Conservation (phyloP, 23 red algal species). For the Pyropia haitanensis region DNA sequence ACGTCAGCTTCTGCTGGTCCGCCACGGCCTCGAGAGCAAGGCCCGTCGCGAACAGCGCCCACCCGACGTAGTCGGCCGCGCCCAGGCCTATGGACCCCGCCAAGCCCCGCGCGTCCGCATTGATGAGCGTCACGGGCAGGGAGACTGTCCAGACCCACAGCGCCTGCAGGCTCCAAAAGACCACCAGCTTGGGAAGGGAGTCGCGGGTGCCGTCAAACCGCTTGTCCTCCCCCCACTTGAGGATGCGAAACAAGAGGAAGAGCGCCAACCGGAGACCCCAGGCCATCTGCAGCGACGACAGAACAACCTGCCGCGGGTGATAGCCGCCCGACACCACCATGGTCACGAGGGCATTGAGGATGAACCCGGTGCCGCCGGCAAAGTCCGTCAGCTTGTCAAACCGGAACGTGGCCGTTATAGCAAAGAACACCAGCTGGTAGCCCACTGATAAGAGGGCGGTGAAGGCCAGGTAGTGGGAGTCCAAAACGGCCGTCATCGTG, state of each 20-base stretch:
- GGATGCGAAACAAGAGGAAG: constrained; percentile 78
- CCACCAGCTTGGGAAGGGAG: constrained; percentile 37
- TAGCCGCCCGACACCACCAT: constrained; percentile 35
- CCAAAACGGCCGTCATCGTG: constrained; percentile 44
- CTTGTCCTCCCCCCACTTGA: constrained; percentile 79
- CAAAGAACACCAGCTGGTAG: constrained; percentile 80
- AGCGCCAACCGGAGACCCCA: constrained; percentile 72
- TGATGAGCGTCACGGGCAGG: constrained; percentile 59
- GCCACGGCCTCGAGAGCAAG: constrained; percentile 72
- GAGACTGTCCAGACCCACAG: constrained; percentile 85
- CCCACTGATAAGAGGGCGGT: constrained; percentile 51
- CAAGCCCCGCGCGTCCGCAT: constrained; percentile 20
- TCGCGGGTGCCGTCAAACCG: constrained; percentile 76
- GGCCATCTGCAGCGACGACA: constrained; percentile 44
- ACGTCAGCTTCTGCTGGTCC: constrained; percentile 73
- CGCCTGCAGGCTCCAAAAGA: constrained; percentile 84
- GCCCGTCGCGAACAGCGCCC: constrained; percentile 57
- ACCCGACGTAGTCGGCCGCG: constrained; percentile 70
- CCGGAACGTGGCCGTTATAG: constrained; percentile 45
- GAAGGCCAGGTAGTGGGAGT: constrained; percentile 41
- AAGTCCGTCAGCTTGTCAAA: constrained; percentile 97
- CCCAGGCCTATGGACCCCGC: constrained; percentile 12
- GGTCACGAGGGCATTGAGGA: constrained; percentile 61
- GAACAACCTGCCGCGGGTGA: constrained; percentile 44
- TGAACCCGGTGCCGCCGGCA: constrained; percentile 80